Percentiles rank a stretch among this genome's conserved stretches.
Conservation (phyloP, 306 rosid genomes). For the Quercus variabilis region DNA sequence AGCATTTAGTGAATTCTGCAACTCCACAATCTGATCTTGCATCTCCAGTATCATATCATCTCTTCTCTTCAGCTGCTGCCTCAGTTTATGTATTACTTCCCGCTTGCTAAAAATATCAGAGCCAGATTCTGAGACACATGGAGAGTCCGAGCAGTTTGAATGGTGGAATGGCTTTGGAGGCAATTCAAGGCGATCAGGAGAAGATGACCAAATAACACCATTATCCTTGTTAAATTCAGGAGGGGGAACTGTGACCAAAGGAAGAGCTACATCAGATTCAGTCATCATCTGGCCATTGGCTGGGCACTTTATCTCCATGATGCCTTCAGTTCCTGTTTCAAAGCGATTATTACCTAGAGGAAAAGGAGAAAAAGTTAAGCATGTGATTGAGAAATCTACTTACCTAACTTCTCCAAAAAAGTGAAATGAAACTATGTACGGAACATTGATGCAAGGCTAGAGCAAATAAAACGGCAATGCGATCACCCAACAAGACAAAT, state of each 20-base stretch:
- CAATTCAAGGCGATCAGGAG: conserved; percentile 86
- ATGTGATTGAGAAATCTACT: neutral
- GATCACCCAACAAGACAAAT: too few relatives aligned
- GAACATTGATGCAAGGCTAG: neutral
- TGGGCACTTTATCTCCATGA: conserved; percentile 55
- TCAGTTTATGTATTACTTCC: conserved; percentile 87
- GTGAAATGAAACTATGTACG: neutral
- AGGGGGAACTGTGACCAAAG: conserved; percentile 77
- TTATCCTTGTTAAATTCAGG: conserved; percentile 74
- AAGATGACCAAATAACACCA: conserved; percentile 76
- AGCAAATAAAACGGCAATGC: too few relatives aligned
- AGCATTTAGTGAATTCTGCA: conserved; percentile 69
- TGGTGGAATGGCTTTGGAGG: conserved; percentile 74
- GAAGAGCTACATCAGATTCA: conserved; percentile 63
- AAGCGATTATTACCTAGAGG: conserved; percentile 18
- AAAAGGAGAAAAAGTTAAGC: neutral
- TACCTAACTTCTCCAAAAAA: neutral
- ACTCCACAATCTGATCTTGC: conserved; percentile 90
- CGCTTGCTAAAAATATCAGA: conserved; percentile 89
- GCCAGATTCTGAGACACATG: conserved; percentile 93
- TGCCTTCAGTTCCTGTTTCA: conserved; percentile 52
- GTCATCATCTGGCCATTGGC: conserved; percentile 51
- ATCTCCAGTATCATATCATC: conserved; percentile 94
- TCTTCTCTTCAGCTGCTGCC: conserved; percentile 91
- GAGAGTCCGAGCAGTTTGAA: conserved; percentile 93